Percentiles rank a stretch among this genome's conserved stretches.
phyloP scores from a whole-genome alignment of 208 protist genomes.

The Wallacemonas sp. region DNA sequence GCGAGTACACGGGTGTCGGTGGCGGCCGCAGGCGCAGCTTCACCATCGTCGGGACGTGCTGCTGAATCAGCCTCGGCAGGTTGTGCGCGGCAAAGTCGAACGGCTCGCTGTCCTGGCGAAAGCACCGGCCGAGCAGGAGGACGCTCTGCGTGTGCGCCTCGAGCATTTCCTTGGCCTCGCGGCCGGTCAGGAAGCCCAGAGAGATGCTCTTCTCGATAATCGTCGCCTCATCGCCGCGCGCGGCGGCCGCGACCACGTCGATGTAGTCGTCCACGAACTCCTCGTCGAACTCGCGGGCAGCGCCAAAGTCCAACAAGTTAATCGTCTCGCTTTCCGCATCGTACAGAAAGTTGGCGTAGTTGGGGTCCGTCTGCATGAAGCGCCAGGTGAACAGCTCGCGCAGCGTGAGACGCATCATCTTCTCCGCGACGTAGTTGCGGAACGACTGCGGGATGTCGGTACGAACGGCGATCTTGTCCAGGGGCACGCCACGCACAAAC shows the following conservation, averaged over 20 bases:
- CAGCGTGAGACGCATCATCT: slow-evolving; percentile 85
- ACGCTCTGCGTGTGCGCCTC: slow-evolving; percentile 91
- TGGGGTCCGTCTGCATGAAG: slow-evolving; percentile 98
- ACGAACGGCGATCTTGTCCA: slow-evolving; percentile 57
- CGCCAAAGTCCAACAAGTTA: slow-evolving; percentile 95
- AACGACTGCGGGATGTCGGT: slow-evolving; percentile 60
- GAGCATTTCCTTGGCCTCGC: slow-evolving; percentile 90
- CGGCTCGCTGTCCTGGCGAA: slow-evolving; percentile 48
- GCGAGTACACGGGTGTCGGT: slow-evolving; percentile 94
- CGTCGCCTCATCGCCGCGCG: slow-evolving; percentile 61
- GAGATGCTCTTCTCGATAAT: slow-evolving; percentile 88
- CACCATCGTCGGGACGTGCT: slow-evolving; percentile 93
- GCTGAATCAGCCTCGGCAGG: slow-evolving; percentile 80
- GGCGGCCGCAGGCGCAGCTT: slow-evolving; percentile 86
- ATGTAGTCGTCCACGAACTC: slow-evolving; percentile 93
- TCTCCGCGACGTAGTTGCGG: slow-evolving; percentile 77
- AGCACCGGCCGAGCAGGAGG: slow-evolving; percentile 90
- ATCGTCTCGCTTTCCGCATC: slow-evolving; percentile 65
- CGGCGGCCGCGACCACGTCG: slow-evolving; percentile 89
- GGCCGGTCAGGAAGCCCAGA: slow-evolving; percentile 96
- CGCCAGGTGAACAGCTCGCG: slow-evolving; percentile 94
- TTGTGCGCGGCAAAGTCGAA: slow-evolving; percentile 92
- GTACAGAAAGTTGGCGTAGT: slow-evolving; percentile 97
- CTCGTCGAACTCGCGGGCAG: slow-evolving; percentile 78
- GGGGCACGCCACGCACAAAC: slow-evolving; percentile 62